Percentiles rank a stretch among this genome's conserved stretches.
Evolutionary conservation across 257 asterid genomes (phyloP).

Genomic region (Rubia yunnanensis): DNA sequence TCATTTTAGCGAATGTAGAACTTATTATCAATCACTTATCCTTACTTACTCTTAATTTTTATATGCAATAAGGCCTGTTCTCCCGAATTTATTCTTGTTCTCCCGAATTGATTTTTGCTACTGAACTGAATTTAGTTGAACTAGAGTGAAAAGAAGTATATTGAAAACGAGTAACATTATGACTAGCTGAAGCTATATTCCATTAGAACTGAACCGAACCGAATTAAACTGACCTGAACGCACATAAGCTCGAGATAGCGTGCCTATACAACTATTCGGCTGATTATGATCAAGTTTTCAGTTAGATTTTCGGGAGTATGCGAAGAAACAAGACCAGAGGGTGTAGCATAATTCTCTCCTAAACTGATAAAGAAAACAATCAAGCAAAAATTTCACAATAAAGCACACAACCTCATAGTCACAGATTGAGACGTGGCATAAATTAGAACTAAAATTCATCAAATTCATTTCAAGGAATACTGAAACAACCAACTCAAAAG

Average conservation of each 20-base stretch:
- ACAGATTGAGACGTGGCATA: no score
- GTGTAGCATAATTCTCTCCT: background rate
- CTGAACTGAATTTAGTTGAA: background rate
- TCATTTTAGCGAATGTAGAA: background rate
- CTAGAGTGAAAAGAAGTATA: no score
- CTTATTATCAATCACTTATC: background rate
- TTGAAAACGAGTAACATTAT: background rate
- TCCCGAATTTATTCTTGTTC: no score
- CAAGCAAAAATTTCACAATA: background rate
- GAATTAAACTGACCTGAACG: no score
- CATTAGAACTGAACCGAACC: no score
- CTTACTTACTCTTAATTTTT: no score
- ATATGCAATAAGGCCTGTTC: background rate
- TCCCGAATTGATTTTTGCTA: no score
- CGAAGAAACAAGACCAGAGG: background rate
- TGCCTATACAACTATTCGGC: background rate
- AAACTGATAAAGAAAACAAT: background rate
- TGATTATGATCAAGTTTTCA: background rate
- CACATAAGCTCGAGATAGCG: no score
- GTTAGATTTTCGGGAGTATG: background rate
- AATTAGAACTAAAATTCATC: no score
- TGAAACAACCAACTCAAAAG: background rate
- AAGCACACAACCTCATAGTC: background rate
- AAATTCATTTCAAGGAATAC: background rate
- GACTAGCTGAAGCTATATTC: no score